Evolutionary conservation across 2,329 filamentous ascomycete genomes (phyloP).

Genomic region (Alternaria burnsii): DNA sequence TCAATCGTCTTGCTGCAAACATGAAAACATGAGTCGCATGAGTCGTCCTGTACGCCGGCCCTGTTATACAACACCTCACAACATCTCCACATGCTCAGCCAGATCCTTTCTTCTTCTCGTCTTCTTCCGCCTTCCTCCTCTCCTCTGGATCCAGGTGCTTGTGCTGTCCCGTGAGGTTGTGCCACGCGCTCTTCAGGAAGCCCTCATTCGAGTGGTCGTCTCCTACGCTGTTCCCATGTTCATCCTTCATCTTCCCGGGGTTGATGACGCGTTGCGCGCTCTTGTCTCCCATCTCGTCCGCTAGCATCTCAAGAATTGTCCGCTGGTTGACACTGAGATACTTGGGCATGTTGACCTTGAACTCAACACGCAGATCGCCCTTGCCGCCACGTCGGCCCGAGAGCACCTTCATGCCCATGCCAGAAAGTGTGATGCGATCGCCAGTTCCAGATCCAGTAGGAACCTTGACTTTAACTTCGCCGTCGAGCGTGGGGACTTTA

Average conservation of each 20-base stretch:
- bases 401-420: constrained; percentile 94
- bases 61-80: constrained; percentile 18
- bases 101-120: constrained; percentile 46
- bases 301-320: constrained; percentile 92
- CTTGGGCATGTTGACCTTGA: constrained; percentile 94
- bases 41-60: constrained; percentile 18
- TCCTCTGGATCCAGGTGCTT: constrained; percentile 32
- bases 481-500: constrained; percentile 87
- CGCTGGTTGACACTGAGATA: constrained; percentile 91
- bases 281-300: constrained; percentile 94
- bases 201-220: constrained; percentile 77
- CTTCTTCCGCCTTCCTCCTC: constrained; percentile 47
- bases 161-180: constrained; percentile 82
- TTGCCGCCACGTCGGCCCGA: constrained; percentile 64
- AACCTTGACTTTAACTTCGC: constrained; percentile 88
- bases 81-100: constrained; percentile 35
- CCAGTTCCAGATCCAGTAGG: constrained; percentile 91
- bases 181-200: constrained; percentile 93
- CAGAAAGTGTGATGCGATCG: constrained; percentile 85
- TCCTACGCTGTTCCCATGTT: constrained; percentile 22
- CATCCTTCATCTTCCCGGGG: constrained; percentile 61
- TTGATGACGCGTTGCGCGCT: constrained; percentile 94
- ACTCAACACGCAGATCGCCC: constrained; percentile 92
- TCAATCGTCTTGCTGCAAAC: constrained; percentile 25
- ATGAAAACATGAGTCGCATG: constrained; percentile 10